These are phyloP conservation scores for Ogataea angusta DNA, from an alignment of 805 yeast genomes.

Conservation along the genomic window DNA sequence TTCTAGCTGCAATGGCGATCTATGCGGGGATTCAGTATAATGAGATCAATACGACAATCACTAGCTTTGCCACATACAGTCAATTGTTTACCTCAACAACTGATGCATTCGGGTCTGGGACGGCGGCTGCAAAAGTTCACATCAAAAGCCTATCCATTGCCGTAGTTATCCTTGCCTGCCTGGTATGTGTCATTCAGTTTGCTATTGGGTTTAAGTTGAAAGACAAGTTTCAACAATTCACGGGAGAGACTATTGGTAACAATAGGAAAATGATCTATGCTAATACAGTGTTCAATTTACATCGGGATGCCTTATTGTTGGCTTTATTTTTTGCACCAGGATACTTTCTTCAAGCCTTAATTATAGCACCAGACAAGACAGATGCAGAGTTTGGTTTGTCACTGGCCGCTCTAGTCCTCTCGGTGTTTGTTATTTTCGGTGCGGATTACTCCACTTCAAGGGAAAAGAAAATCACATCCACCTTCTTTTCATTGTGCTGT, in stretches of 20 bases:
- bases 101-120: slow-evolving; percentile 4
- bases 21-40: slow-evolving; percentile 43
- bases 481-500: slow-evolving; percentile 27
- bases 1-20: slow-evolving; percentile 40
- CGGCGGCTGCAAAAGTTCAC: slow-evolving; percentile 27
- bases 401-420: slow-evolving; percentile 20
- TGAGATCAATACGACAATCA: slow-evolving; percentile 33
- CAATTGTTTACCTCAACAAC: slow-evolving; percentile 10
- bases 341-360: slow-evolving; percentile 42
- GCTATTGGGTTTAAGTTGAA: slow-evolving; percentile 22
- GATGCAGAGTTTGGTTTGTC: slow-evolving; percentile 42
- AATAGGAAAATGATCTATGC: slow-evolving; percentile 32
- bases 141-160: slow-evolving; percentile 39
- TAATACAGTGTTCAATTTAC: slow-evolving; percentile 37
- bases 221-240: slow-evolving; percentile 16
- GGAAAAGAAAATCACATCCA: slow-evolving; percentile 28
- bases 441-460: slow-evolving; percentile 37
- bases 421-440: slow-evolving; percentile 33
- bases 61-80: slow-evolving; percentile 12
- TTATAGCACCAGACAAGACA: slow-evolving; percentile 26
- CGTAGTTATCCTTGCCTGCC: slow-evolving; percentile 36
- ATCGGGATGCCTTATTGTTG: slow-evolving; percentile 32
- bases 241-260: slow-evolving; percentile 35
- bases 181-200: slow-evolving; percentile 34
- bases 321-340: slow-evolving; percentile 42